Evolutionary conservation across 1,284 basidiomycete species (phyloP).

Genomic region (Kwoniella shivajii): DNA sequence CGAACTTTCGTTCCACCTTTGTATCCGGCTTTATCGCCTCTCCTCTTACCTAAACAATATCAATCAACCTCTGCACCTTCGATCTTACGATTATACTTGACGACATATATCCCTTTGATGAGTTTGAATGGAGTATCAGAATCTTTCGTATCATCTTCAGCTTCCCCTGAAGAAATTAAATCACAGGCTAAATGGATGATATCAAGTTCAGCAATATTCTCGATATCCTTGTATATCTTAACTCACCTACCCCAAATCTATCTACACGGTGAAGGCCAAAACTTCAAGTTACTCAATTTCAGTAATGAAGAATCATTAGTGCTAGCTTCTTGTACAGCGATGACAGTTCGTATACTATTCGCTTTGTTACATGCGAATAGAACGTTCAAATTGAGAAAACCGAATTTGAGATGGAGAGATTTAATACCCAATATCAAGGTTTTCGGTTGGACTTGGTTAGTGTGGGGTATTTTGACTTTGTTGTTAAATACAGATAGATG

Average conservation of each 20-base stretch:
- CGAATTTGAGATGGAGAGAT: conserved; percentile 8
- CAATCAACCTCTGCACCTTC: conserved; percentile 67
- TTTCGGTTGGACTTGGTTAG: conserved; percentile 1
- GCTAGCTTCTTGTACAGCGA: conserved; percentile 63
- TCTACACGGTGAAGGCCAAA: background rate
- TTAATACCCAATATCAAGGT: conserved; percentile 16
- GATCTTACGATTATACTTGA: conserved; percentile 71
- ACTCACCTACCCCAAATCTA: conserved; percentile 1
- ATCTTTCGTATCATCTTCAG: conserved; percentile 80
- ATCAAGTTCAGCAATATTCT: conserved; percentile 36
- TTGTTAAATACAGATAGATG: conserved; percentile 20
- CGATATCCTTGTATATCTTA: conserved; percentile 19
- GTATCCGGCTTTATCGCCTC: conserved; percentile 65
- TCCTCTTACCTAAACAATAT: conserved; percentile 74
- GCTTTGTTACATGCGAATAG: conserved; percentile 32
- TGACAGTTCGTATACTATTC: conserved; percentile 46
- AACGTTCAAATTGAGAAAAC: conserved; percentile 4
- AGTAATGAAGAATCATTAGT: conserved; percentile 62
- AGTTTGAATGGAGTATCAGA: conserved; percentile 86
- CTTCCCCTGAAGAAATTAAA: conserved; percentile 50
- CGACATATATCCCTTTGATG: conserved; percentile 82
- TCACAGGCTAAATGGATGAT: conserved; percentile 46
- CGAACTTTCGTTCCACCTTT: conserved; percentile 73
- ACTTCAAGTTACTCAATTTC: background rate
- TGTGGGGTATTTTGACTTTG: conserved; percentile 14